Evolutionary conservation across 805 yeast species (phyloP).

Genomic region (Candida cerambycidarum): DNA sequence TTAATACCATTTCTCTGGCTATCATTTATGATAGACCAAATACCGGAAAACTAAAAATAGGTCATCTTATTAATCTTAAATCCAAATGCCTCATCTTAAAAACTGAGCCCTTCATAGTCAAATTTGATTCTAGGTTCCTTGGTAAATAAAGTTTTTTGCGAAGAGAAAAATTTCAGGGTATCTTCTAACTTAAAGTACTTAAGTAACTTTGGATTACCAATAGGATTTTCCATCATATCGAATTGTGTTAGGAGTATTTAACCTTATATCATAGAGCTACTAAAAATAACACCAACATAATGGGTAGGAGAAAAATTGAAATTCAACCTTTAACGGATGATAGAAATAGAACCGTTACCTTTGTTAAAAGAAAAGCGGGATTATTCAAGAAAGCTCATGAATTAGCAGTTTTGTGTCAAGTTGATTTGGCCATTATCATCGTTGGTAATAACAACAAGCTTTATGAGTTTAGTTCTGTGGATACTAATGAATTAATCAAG

Average conservation of each 20-base stretch:
- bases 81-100: background rate
- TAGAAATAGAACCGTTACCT: conserved; percentile 81
- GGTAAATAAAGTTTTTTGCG: conserved; percentile 1
- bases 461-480: conserved; percentile 79
- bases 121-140: background rate
- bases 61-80: no score
- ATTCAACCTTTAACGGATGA: conserved; percentile 90
- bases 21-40: no score
- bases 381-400: conserved; percentile 85
- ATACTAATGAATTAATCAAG: conserved; percentile 39
- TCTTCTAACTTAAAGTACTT: background rate
- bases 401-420: conserved; percentile 86
- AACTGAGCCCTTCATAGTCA: background rate
- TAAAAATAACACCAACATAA: no score
- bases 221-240: no score
- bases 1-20: no score
- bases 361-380: conserved; percentile 93
- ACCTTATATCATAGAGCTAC: no score
- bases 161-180: conserved; percentile 7
- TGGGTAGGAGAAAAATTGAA: conserved; percentile 97
- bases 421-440: conserved; percentile 87
- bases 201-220: background rate
- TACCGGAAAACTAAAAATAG: background rate
- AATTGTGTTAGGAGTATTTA: no score
- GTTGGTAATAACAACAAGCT: conserved; percentile 79